Evolutionary conservation across 805 yeast genomes (phyloP), one percentile per base, ranked within the genome.

Genomic region (Kodamaea kaohsiungensis): DNA sequence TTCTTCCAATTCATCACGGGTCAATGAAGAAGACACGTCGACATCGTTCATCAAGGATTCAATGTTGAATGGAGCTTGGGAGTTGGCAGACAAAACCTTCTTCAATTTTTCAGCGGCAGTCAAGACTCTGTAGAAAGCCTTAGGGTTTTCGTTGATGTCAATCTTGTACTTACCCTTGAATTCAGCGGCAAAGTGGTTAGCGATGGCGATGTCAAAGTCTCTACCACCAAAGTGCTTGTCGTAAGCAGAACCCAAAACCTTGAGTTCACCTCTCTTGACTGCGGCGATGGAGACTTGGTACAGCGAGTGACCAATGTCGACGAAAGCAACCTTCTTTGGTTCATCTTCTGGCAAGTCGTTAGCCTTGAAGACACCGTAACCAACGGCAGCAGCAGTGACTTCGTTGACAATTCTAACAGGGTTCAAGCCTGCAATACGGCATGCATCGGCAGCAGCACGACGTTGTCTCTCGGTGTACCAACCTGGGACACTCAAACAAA

Each of bases 171-270:
- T 95, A 54, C 78, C 78, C 76, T 87, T 85, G 82, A 95, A 91
- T 75, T 91, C 96, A 63, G 88, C 88, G 65, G 97, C 97, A 68
- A 95, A 91, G 76, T 91, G 95, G 75, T 91, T 86, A 63, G 98
- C 92, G 65, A 95, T 89, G 59, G 97, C 97, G 67, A 80, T 81
- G 78, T 95, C 99, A 59, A 95, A 86, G 73, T 91, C 91, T 79
- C 99, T 88, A 76, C 99, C 99, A 83, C 99, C 99, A 67, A 95
- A 95, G 79, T 90, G 90, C 78, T 90, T 90, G 79, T 92, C 96
- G 71, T 84, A 88, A 65, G 96, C 96, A 59, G 96, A 83, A 64
- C 96, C 96, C 64, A 95, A 79, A 52, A 95, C 82, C 79, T 90
- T 91, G 77, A 92, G 83, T 81, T 95, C 98, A 70, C 99, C 99